A percentile compares a stretch with the other conserved stretches of the same genome.
phyloP scores from a whole-genome alignment of 108 stramenopile species.

The Cylindrotheca closterium region DNA sequence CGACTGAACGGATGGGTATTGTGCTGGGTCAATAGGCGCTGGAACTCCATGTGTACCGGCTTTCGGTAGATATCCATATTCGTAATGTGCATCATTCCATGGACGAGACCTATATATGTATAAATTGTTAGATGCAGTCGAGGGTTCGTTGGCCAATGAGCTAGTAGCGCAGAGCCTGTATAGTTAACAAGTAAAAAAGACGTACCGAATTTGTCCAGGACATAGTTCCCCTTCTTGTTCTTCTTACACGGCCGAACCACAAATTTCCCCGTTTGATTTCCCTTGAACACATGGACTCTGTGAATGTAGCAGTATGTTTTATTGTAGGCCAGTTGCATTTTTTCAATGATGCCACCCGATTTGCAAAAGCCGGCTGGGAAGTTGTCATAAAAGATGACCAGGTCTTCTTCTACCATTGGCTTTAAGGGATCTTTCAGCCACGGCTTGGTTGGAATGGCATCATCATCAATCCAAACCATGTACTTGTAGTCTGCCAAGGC shows the following conservation, averaged over 20 bases:
- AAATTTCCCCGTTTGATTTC: conserved; percentile 1
- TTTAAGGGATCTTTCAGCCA: conserved; percentile 41
- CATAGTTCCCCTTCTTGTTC: background rate
- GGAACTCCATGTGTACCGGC: conserved; percentile 31
- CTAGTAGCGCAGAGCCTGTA: too few relatives aligned
- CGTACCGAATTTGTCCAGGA: background rate
- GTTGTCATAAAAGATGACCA: conserved; percentile 35
- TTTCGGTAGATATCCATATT: conserved; percentile 43
- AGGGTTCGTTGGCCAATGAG: background rate
- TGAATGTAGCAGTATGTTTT: background rate
- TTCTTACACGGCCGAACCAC: background rate
- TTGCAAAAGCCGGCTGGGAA: conserved; percentile 11
- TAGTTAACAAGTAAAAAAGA: too few relatives aligned
- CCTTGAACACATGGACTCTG: background rate
- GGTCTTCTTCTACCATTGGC: conserved; percentile 31
- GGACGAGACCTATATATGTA: conserved; percentile 13
- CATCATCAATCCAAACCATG: conserved; percentile 52
- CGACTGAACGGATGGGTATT: conserved; percentile 7
- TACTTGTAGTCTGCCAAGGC: conserved; percentile 35
- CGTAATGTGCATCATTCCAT: conserved; percentile 50
- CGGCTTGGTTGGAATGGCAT: conserved; percentile 33
- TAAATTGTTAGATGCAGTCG: too few relatives aligned
- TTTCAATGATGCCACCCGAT: background rate
- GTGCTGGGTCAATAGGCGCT: conserved; percentile 23
- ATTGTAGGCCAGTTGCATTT: background rate